phyloP scores from a whole-genome alignment of 768 basidiomycete genomes.

The Tylopilus balloui region DNA sequence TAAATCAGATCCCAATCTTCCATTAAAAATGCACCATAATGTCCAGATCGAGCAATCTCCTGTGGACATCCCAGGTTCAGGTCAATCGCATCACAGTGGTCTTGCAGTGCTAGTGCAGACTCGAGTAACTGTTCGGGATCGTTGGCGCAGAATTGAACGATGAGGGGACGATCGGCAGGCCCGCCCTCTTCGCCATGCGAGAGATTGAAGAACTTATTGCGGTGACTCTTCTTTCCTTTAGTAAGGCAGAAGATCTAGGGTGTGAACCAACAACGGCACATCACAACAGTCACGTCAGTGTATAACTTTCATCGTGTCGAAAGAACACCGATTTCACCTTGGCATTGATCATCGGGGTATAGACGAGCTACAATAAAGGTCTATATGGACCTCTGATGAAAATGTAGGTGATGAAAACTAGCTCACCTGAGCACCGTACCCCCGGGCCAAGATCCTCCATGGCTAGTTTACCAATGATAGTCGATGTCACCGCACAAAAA shows the following conservation, averaged over 20 bases:
- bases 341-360: slow-evolving; percentile 98
- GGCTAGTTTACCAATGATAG: slow-evolving; percentile 54
- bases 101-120: slow-evolving; percentile 73
- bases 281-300: neutral
- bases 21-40: slow-evolving; percentile 87
- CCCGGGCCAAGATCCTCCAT: slow-evolving; percentile 79
- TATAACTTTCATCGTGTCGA: neutral
- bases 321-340: slow-evolving; percentile 44
- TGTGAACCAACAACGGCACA: neutral
- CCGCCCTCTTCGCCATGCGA: slow-evolving; percentile 76
- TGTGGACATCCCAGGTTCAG: slow-evolving; percentile 95
- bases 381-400: no score
- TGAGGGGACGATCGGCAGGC: slow-evolving; percentile 71
- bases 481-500: neutral
- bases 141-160: slow-evolving; percentile 94
- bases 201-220: slow-evolving; percentile 65
- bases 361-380: slow-evolving; percentile 55
- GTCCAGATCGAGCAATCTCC: slow-evolving; percentile 84
- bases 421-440: slow-evolving; percentile 74
- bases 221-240: slow-evolving; percentile 39
- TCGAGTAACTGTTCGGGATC: slow-evolving; percentile 72
- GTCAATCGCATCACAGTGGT: slow-evolving; percentile 88
- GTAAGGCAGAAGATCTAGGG: slow-evolving; percentile 55
- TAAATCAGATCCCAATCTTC: slow-evolving; percentile 93
- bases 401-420: neutral